Evolutionary conservation across 2,329 filamentous ascomycete genomes (phyloP), one percentile per base, ranked within the genome.

Genomic region (Allantophomopsis cytisporea): DNA sequence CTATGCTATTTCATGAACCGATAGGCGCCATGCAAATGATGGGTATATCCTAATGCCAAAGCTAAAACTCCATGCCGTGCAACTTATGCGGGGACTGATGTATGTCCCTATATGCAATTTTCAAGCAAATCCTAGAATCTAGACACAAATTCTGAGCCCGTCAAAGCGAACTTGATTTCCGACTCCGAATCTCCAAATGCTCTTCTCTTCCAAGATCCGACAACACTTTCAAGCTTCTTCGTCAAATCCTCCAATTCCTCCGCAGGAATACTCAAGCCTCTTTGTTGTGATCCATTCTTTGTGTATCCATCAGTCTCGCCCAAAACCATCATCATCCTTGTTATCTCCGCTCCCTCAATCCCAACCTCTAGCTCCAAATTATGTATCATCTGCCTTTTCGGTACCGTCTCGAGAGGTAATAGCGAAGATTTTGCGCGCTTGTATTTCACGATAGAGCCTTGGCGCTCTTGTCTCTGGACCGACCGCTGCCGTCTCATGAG

Each of bases 401-500:
- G 47, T 33, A 53, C 50, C 17, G 34, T 48, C 37, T 56, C 52
- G 10, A 56, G 37, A 14, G 53, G 53, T 7, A 56, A 44, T 16
- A 48, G 47, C 14, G 38, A 43, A 11, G 51, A 50, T 33, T 54
- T 54, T 12, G 45, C 41, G 13, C 53, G 43, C 20, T 44, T 49
- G 31, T 49, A 33, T 28, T 48, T 51, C 11, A 28, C 23, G 10
- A 28, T 28, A 10, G 23, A 28, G 23, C 23, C 23, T 28, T 3
- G 23, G 8, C 8, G 23, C 5, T 28, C 23, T 28, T 28, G 23
- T 6, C 5, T 28, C 23, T 10, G 23, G 7, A 28, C 38, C 3
- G 49, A 52, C 21, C 45, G 50, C 37, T 51, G 53, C 21, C 45
- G 42, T 39, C 45, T 51, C 42, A 57, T 56, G 13, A 54, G 37